phyloP scores from a whole-genome alignment of 1,139 yeast genomes.

The Saccharomycopsis phalli region DNA sequence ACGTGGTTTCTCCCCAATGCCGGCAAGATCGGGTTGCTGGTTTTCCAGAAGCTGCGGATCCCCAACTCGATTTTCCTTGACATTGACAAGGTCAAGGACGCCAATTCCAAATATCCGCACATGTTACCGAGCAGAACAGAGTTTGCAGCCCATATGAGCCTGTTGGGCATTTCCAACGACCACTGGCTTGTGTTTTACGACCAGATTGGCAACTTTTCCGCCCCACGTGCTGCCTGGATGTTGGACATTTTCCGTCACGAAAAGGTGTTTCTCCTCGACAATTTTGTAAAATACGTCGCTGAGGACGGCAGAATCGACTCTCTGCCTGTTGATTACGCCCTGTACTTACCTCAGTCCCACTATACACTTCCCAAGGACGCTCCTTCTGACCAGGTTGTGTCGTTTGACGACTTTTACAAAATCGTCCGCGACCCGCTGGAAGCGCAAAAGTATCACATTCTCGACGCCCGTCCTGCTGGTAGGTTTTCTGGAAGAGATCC shows the following conservation, averaged over 20 bases:
- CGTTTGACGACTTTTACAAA: constrained; percentile 52
- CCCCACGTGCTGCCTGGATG: constrained; percentile 92
- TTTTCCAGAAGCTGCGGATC: constrained; percentile 50
- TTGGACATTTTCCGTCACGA: constrained; percentile 68
- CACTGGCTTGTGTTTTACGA: constrained; percentile 81
- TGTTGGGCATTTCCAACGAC: constrained; percentile 32
- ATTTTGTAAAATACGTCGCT: constrained; percentile 44
- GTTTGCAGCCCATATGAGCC: constrained; percentile 46
- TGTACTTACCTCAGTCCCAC: constrained; percentile 23
- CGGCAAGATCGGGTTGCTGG: constrained; percentile 49
- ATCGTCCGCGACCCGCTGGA: constrained; percentile 44
- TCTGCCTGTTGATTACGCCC: constrained; percentile 18
- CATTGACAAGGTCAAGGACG: constrained; percentile 59
- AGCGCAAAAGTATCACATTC: constrained; percentile 40
- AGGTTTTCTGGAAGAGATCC: constrained; percentile 73
- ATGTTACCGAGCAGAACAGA: constrained; percentile 64
- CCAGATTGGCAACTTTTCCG: constrained; percentile 71
- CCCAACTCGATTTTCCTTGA: constrained; percentile 70
- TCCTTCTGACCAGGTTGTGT: constrained; percentile 37
- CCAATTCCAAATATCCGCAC: constrained; percentile 64
- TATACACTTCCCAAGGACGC: constrained; percentile 32
- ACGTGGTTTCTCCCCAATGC: constrained; percentile 88
- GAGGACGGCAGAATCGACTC: constrained; percentile 33
- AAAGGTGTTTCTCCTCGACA: constrained; percentile 59
- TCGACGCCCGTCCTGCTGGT: constrained; percentile 75